A percentile compares a stretch with the other conserved stretches of the same genome.
phyloP scores from a whole-genome alignment of 352 stramenopile species.

The Phytopythium helicoides region DNA sequence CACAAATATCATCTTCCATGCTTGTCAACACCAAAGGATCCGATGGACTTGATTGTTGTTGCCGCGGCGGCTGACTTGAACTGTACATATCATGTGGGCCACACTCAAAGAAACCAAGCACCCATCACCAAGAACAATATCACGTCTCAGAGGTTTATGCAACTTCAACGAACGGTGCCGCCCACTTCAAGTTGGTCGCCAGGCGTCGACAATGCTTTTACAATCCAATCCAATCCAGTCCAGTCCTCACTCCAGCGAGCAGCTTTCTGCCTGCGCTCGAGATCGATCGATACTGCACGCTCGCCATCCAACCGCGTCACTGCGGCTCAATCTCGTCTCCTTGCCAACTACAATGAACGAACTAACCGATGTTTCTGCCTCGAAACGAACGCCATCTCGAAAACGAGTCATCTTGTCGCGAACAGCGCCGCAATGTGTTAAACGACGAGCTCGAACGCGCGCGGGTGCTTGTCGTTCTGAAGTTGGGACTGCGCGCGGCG shows the following conservation, averaged over 20 bases:
- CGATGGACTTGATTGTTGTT: background rate
- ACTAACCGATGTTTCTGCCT: no score
- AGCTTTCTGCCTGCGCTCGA: no score
- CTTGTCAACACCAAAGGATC: no score
- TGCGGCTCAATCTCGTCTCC: no score
- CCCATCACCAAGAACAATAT: constrained; percentile 6
- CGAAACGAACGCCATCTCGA: background rate
- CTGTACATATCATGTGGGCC: background rate
- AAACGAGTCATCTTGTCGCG: background rate
- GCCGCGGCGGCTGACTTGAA: no score
- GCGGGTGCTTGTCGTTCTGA: constrained; percentile 3
- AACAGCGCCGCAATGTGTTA: constrained; percentile 1
- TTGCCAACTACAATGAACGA: no score
- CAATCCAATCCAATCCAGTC: no score
- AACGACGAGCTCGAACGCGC: background rate
- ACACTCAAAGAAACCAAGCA: background rate
- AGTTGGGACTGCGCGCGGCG: constrained; percentile 1
- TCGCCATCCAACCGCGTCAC: no score
- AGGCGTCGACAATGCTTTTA: background rate
- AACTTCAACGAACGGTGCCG: constrained; percentile 2
- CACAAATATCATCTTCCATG: no score
- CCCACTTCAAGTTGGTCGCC: background rate
- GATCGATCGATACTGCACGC: no score
- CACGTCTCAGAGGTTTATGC: constrained; percentile 5
- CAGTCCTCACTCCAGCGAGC: no score